Percentiles rank a stretch among this genome's conserved stretches.
These are phyloP conservation scores for Debaryomyces psychrophilus DNA, from an alignment of 1,139 yeast genomes.

Conservation along the genomic window DNA sequence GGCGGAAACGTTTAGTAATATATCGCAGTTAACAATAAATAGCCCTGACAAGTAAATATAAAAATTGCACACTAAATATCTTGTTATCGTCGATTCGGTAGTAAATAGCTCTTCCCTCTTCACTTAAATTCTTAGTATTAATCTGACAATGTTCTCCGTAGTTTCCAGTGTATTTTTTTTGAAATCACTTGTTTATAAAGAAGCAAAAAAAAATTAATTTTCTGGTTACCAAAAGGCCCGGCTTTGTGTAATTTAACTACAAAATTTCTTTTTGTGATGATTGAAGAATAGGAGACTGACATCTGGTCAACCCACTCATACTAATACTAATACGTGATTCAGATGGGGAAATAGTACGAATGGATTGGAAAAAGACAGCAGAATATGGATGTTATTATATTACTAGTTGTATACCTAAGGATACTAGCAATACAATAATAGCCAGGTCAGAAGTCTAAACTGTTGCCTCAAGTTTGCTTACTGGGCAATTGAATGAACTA, in stretches of 20 bases:
- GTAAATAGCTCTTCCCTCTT: background rate
- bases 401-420: too few species aligned
- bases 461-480: too few species aligned
- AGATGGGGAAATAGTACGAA: too few species aligned
- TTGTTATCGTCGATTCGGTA: background rate
- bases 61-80: background rate
- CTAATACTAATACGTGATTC: background rate
- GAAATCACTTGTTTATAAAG: constrained; percentile 8
- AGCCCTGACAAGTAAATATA: background rate
- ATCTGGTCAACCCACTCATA: background rate
- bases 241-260: constrained; percentile 3
- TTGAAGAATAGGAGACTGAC: background rate
- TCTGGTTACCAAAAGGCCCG: background rate
- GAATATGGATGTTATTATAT: background rate
- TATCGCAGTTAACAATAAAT: constrained; percentile 1
- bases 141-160: background rate
- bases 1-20: background rate
- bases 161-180: background rate
- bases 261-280: constrained; percentile 7
- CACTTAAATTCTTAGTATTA: background rate
- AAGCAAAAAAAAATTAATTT: constrained; percentile 6
- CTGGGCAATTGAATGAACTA: too few species aligned
- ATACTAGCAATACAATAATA: too few species aligned
- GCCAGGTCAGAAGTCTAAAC: too few species aligned
- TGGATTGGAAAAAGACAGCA: too few species aligned